Conservation (phyloP, 2,329 filamentous ascomycete genomes). For the Arthrobotrys megalospora region DNA sequence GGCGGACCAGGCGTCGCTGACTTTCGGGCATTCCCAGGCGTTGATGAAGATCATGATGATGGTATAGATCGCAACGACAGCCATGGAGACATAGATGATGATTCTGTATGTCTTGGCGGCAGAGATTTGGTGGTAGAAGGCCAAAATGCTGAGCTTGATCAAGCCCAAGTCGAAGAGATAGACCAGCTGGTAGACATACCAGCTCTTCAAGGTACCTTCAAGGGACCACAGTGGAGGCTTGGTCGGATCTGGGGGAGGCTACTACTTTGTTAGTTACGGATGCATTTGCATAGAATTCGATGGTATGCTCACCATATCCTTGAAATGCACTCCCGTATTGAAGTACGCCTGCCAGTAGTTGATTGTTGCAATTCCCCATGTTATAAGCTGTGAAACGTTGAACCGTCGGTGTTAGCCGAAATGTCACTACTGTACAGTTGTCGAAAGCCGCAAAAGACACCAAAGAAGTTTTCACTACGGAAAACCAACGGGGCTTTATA, state of each 20-base stretch:
- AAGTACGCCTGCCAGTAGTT: constrained; percentile 63
- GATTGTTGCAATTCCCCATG: constrained; percentile 63
- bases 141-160: constrained; percentile 68
- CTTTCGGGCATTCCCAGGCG: constrained; percentile 64
- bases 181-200: constrained; percentile 67
- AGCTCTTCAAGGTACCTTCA: constrained; percentile 65
- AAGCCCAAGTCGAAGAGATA: constrained; percentile 67
- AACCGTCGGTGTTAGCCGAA: constrained; percentile 30
- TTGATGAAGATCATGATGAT: constrained; percentile 66
- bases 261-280: background rate
- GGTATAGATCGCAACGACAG: constrained; percentile 65
- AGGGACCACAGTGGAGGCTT: constrained; percentile 54
- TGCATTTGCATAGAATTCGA: background rate
- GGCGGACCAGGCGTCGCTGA: constrained; percentile 64
- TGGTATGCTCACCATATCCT: constrained; percentile 49
- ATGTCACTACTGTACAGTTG: background rate
- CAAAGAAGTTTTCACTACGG: background rate
- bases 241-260: constrained; percentile 52
- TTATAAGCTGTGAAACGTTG: constrained; percentile 58
- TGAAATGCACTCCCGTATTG: constrained; percentile 62
- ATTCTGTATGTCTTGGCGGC: constrained; percentile 63
- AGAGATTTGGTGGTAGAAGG: constrained; percentile 69
- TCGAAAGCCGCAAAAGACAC: constrained; percentile 3
- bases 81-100: constrained; percentile 66
- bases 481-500: constrained; percentile 9